These are phyloP conservation scores for Micractinium conductrix DNA, from an alignment of 139 green algal species.

Conservation along the genomic window DNA sequence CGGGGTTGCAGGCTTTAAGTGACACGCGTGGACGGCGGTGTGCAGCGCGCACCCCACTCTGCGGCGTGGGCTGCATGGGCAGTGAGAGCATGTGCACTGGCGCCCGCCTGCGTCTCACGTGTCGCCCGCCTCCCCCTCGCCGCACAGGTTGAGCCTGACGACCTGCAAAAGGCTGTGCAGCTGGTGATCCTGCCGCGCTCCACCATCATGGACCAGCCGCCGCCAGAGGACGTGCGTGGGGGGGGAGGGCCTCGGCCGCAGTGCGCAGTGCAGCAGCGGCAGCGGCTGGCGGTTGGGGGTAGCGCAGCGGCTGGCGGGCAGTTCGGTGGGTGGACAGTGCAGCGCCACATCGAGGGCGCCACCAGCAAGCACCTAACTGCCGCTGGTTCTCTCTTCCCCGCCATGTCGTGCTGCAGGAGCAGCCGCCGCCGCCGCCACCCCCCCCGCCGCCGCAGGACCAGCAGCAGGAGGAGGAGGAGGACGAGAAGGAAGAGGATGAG, in stretches of 20 bases:
- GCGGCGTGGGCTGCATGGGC: too few relatives aligned
- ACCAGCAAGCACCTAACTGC: too few relatives aligned
- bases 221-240: slow-evolving; percentile 30
- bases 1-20: too few relatives aligned
- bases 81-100: too few relatives aligned
- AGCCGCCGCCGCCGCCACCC: slow-evolving; percentile 35
- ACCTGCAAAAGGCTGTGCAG: slow-evolving; percentile 93
- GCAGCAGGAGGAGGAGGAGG: slow-evolving; percentile 36
- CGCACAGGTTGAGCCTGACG: slow-evolving; percentile 84
- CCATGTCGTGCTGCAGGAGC: slow-evolving; percentile 59
- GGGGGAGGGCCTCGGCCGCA: too few relatives aligned
- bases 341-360: too few relatives aligned
- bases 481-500: slow-evolving; percentile 40
- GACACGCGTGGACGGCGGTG: neutral
- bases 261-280: too few relatives aligned
- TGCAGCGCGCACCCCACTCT: neutral
- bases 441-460: slow-evolving; percentile 34
- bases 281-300: too few relatives aligned
- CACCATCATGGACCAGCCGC: slow-evolving; percentile 36
- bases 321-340: too few relatives aligned
- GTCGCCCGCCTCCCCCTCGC: neutral
- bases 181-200: slow-evolving; percentile 86
- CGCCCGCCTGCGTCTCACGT: neutral
- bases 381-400: too few relatives aligned
- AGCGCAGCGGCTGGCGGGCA: too few relatives aligned